A percentile compares a stretch with the other conserved stretches of the same genome.
Evolutionary conservation across 768 basidiomycete genomes (phyloP).

Genomic region (Pholiota conissans): DNA sequence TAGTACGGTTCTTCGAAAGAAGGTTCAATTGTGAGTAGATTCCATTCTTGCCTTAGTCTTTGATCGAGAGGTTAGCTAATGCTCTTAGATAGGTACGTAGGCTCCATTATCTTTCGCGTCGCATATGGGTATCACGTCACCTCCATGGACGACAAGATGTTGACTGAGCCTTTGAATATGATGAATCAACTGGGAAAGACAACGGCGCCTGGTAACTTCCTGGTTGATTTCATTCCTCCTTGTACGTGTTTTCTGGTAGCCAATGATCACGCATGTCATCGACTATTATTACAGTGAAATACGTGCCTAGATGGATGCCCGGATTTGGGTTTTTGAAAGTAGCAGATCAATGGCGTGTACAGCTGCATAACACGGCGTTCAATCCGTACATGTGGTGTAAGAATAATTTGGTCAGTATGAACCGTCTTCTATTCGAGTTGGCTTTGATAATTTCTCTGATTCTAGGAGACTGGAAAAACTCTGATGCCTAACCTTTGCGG

Average conservation of each 20-base stretch:
- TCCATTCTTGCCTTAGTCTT: no score
- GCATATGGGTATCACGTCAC: slow-evolving; percentile 56
- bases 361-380: slow-evolving; percentile 35
- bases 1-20: no score
- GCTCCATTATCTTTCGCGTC: slow-evolving; percentile 51
- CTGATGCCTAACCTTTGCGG: slow-evolving; percentile 38
- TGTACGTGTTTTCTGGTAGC: slow-evolving; percentile 19
- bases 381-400: slow-evolving; percentile 37
- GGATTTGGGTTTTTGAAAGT: slow-evolving; percentile 52
- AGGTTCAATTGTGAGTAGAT: no score
- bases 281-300: slow-evolving; percentile 32
- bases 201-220: slow-evolving; percentile 33
- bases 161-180: slow-evolving; percentile 47
- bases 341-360: slow-evolving; percentile 36
- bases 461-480: slow-evolving; percentile 40
- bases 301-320: slow-evolving; percentile 56
- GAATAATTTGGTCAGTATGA: slow-evolving; percentile 40
- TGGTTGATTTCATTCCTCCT: slow-evolving; percentile 40
- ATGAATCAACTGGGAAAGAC: slow-evolving; percentile 49
- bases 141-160: slow-evolving; percentile 48
- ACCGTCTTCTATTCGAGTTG: not conserved
- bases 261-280: not conserved
- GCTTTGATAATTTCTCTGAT: not conserved
- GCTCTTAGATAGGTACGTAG: slow-evolving; percentile 37
- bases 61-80: no score